Evolutionary conservation across 2,329 filamentous ascomycete genomes (phyloP), one percentile per base, ranked within the genome.

Genomic region (Diaporthe helianthi): DNA sequence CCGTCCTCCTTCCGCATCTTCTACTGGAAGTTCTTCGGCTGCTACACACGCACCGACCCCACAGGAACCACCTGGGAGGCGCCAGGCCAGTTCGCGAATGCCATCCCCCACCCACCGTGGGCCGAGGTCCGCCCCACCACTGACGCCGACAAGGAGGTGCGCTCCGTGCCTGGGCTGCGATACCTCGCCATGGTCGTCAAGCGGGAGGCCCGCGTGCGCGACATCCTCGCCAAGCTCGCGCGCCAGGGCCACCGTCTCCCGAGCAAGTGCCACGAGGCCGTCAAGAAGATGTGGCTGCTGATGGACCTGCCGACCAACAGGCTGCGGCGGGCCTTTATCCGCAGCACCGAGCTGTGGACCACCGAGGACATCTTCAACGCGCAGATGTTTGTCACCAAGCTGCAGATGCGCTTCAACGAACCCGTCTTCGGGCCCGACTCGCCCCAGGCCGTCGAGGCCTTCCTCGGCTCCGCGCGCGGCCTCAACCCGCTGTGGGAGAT

Each of bases 241-340:
- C 80, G 85, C 17, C 79, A 84, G 52, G 90, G 89, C 1, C 85
- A 89, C 69, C 83, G 85, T 12, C 79, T 89, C 65, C 90, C 90
- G 0, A 60, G 71, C 1, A 77, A 78, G 31, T 86, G 85, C 72
- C 76, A 80, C 61, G 63, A 74, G 13, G 83, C 84, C 1, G 79
- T 92, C 54, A 83, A 88, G 74, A 92, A 92, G 75, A 81, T 93
- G 22, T 96, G 93, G 93, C 84, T 92, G 64, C 75, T 92, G 41
- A 88, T 93, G 82, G 92, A 94, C 74, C 80, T 90, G 4, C 80
- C 86, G 0, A 88, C 87, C 17, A 90, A 84, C 61, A 74, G 72
- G 0, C 80, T 85, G 17, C 87, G 93, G 1, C 78, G 83, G 7
- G 81, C 80, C 1, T 80, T 90, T 7, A 77, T 93, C 6, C 81